Conservation (phyloP, 306 rosid species). For the Styphnolobium japonicum region DNA sequence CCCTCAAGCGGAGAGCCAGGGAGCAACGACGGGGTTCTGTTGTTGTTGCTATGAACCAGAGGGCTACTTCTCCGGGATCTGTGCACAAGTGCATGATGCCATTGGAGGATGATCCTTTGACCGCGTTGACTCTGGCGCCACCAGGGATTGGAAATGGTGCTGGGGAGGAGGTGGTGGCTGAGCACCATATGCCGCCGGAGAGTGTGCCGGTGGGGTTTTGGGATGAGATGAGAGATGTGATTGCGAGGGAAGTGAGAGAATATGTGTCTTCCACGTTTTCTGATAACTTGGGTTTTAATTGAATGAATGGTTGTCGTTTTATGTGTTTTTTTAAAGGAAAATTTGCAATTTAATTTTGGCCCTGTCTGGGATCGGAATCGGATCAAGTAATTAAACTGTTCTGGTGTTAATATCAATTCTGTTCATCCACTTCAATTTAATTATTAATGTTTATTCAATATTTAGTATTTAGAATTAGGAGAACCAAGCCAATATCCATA, state of each 20-base stretch:
- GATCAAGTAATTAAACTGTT: not conserved
- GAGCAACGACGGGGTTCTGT: not conserved
- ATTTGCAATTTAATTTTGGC: not conserved
- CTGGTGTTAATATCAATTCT: not conserved
- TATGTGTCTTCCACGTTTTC: slow-evolving; percentile 66
- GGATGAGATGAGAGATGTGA: slow-evolving; percentile 82
- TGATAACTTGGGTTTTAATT: slow-evolving; percentile 47
- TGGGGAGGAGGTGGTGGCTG: not conserved
- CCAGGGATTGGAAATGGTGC: slow-evolving; percentile 46
- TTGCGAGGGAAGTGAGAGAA: slow-evolving; percentile 86
- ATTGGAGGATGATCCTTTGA: slow-evolving; percentile 66
- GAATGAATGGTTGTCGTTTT: not conserved
- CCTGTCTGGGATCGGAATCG: not conserved
- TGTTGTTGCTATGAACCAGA: not conserved
- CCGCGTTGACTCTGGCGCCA: slow-evolving; percentile 88
- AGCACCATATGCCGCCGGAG: slow-evolving; percentile 26
- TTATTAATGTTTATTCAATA: too few relatives aligned
- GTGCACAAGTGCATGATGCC: not conserved
- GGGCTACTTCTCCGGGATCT: slow-evolving; percentile 2
- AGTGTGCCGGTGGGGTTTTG: slow-evolving; percentile 64
- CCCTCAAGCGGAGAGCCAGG: slow-evolving; percentile 67
- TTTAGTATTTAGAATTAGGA: too few relatives aligned
- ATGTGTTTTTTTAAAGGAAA: not conserved
- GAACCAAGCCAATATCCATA: too few relatives aligned
- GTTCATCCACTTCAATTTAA: too few relatives aligned